Evolutionary conservation across 1,284 basidiomycete species (phyloP), one percentile per base, ranked within the genome.

Genomic region (Uromyces viciae-fabae): DNA sequence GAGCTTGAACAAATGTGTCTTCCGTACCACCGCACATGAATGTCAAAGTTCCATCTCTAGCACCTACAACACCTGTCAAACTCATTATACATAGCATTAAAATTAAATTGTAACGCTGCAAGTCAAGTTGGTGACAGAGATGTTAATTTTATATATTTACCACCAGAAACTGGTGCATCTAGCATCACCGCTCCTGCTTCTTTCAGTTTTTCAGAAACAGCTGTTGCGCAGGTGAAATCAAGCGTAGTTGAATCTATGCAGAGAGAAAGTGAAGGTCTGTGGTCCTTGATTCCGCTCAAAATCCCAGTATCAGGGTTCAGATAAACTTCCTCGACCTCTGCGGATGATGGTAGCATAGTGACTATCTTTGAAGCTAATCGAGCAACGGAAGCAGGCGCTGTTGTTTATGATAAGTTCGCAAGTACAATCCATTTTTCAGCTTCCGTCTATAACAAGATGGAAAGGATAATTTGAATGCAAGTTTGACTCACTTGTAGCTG

Each of bases 151-250:
- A n/a, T n/a, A n/a, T 75, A 81, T 90, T 82, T 84, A 90, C 94
- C 94, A 81, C 94, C 94, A 46, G 93, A 94, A 0, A 96, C 94
- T 19, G 94, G 94, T 1, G 94, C 93, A 86, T 96, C 94, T 64
- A 95, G 89, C 90, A 95, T 94, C 54, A 87, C 87, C 4, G 90
- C 92, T n/a, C 92, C 91, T n/a, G 22, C 76, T 19, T 56, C n/a
- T 4, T 31, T n/a, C 8, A 78, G 46, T 33, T 25, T 69, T 8
- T 40, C 17, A 22, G 88, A 86, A 33, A 84, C 83, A 52, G 87
- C 87, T 2, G 94, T 89, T 49, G 89, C 86, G 15, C 84, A 83
- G 0, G 92, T 89, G 4, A 94, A 90, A 38, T 89, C 86, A 62
- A 94, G 88, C 0, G 94, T 95, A 1, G 94, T 95, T 15, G 92